Percentiles rank a stretch among this genome's conserved stretches.
These are phyloP conservation scores for Catunica adiposa DNA, from an alignment of 2,329 filamentous ascomycete genomes.

Conservation along the genomic window DNA sequence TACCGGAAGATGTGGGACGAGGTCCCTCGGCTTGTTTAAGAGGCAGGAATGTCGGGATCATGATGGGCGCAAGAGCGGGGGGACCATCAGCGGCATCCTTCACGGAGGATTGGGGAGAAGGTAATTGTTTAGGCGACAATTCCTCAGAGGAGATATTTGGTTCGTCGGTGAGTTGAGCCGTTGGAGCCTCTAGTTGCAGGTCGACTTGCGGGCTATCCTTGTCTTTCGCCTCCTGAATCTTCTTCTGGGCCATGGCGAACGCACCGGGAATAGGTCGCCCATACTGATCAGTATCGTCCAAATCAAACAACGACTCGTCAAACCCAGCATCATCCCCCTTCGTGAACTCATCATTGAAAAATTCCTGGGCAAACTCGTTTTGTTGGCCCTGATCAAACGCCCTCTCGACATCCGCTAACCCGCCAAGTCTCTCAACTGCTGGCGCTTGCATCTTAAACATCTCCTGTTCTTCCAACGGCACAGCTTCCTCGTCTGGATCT, in stretches of 20 bases:
- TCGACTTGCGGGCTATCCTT: slow-evolving; percentile 5
- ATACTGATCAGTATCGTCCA: slow-evolving; percentile 46
- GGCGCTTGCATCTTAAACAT: slow-evolving; percentile 12
- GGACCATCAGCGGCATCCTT: background rate
- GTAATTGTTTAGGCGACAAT: too few relatives aligned
- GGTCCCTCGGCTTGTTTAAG: slow-evolving; percentile 6
- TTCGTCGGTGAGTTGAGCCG: too few relatives aligned
- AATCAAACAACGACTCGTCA: slow-evolving; percentile 59
- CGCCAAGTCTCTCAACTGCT: slow-evolving; percentile 6
- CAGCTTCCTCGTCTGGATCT: slow-evolving; percentile 25
- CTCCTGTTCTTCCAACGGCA: slow-evolving; percentile 12
- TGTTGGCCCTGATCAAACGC: slow-evolving; percentile 46
- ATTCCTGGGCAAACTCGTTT: slow-evolving; percentile 30
- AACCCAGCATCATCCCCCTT: slow-evolving; percentile 40
- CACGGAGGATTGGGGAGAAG: background rate
- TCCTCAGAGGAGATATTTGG: background rate
- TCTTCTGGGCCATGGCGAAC: slow-evolving; percentile 36
- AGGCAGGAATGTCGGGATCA: slow-evolving; percentile 9
- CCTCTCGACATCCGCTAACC: slow-evolving; percentile 38
- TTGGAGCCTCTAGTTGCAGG: too few relatives aligned
- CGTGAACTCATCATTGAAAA: slow-evolving; percentile 18
- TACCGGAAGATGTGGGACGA: background rate
- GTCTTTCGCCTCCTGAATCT: slow-evolving; percentile 7
- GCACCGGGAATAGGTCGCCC: slow-evolving; percentile 43
- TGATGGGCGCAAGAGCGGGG: background rate